phyloP scores from a whole-genome alignment of 805 yeast genomes.

The Jamesozyma lodderae region DNA sequence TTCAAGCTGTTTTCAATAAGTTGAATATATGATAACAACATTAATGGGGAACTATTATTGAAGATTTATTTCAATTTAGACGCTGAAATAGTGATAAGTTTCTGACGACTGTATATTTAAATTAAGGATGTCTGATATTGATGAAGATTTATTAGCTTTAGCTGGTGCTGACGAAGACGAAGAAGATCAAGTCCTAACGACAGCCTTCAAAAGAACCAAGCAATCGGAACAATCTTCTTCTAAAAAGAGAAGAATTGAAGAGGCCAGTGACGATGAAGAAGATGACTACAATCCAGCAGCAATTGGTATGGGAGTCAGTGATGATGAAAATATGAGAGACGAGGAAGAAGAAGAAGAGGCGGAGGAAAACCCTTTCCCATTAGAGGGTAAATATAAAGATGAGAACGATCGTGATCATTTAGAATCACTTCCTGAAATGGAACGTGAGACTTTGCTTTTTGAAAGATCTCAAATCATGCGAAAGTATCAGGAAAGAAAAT shows the following conservation, averaged over 20 bases:
- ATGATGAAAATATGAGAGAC: slow-evolving; percentile 30
- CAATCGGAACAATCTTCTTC: slow-evolving; percentile 25
- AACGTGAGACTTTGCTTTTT: slow-evolving; percentile 81
- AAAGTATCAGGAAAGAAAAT: slow-evolving; percentile 72
- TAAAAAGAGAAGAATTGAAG: slow-evolving; percentile 30
- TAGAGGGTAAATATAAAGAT: slow-evolving; percentile 84
- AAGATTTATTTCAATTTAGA: no score
- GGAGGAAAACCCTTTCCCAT: slow-evolving; percentile 72
- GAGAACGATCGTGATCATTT: slow-evolving; percentile 62
- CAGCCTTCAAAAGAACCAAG: slow-evolving; percentile 20
- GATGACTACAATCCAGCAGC: slow-evolving; percentile 34
- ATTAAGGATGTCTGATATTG: slow-evolving; percentile 64
- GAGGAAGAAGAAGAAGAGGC: slow-evolving; percentile 30
- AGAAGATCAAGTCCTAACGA: slow-evolving; percentile 30
- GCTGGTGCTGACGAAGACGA: slow-evolving; percentile 67
- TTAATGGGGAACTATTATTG: no score
- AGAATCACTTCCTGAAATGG: slow-evolving; percentile 75
- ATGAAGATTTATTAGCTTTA: slow-evolving; percentile 90
- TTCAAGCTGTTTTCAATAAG: no score
- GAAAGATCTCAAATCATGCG: slow-evolving; percentile 92
- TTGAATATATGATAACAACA: no score
- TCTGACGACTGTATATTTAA: not conserved
- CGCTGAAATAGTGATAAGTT: no score
- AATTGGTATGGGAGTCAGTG: slow-evolving; percentile 17
- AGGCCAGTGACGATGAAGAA: slow-evolving; percentile 28